These are phyloP conservation scores for Arthrobotrys iridis DNA, from an alignment of 2,329 filamentous ascomycete genomes.

Conservation along the genomic window DNA sequence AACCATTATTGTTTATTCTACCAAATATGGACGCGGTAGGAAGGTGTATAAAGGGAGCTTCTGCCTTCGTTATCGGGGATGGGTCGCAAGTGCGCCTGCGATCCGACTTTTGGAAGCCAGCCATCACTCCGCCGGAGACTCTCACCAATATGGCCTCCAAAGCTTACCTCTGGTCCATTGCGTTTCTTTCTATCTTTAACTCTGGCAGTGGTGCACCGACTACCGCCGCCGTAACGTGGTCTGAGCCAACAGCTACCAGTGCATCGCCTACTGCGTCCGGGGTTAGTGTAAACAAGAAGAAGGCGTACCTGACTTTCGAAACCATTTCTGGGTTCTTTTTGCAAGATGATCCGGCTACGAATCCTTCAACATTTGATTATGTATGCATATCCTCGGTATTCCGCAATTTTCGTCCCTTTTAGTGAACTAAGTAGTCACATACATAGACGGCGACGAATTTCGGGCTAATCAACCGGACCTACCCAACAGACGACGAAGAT, in stretches of 20 bases:
- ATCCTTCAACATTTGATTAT: slow-evolving; percentile 71
- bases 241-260: slow-evolving; percentile 27
- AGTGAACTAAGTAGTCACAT: slow-evolving; percentile 22
- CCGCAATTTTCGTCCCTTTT: background rate
- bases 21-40: background rate
- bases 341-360: slow-evolving; percentile 70
- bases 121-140: slow-evolving; percentile 1
- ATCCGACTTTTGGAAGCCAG: background rate
- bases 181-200: slow-evolving; percentile 8
- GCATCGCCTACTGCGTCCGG: slow-evolving; percentile 36
- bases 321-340: slow-evolving; percentile 72
- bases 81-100: background rate
- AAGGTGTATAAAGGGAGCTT: slow-evolving; percentile 11
- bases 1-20: background rate
- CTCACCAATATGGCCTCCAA: slow-evolving; percentile 13
- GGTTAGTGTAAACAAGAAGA: slow-evolving; percentile 32
- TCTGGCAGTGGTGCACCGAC: background rate
- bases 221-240: slow-evolving; percentile 1
- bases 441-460: slow-evolving; percentile 70
- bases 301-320: slow-evolving; percentile 43
- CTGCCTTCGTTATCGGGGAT: background rate
- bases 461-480: slow-evolving; percentile 72
- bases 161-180: slow-evolving; percentile 17
- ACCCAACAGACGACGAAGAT: slow-evolving; percentile 66
- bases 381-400: slow-evolving; percentile 62